A percentile compares a stretch with the other conserved stretches of the same genome.
Evolutionary conservation across 352 stramenopile genomes (phyloP).

Genomic region (Elongisporangium anandrum): DNA sequence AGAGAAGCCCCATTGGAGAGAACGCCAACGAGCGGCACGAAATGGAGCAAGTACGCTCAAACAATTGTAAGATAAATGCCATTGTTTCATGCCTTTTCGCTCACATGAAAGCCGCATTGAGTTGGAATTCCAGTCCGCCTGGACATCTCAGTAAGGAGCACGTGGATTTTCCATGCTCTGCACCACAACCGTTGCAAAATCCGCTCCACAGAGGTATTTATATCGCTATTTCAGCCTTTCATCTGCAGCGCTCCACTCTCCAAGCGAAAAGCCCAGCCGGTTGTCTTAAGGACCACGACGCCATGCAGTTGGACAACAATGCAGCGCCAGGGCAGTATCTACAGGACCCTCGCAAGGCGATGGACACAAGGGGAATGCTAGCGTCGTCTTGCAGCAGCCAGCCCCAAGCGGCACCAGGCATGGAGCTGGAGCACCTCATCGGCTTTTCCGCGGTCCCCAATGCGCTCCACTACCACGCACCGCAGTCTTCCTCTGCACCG

Average conservation of each 20-base stretch:
- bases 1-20: not conserved
- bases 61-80: too few species aligned
- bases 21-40: too few species aligned
- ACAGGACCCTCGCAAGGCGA: not conserved
- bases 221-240: not conserved
- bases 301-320: not conserved
- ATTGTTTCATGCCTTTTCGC: too few species aligned
- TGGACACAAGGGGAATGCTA: not conserved
- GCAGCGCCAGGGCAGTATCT: not conserved
- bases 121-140: too few species aligned
- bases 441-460: conserved; percentile 81
- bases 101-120: too few species aligned
- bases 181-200: not conserved
- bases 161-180: too few species aligned
- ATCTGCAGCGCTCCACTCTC: not conserved
- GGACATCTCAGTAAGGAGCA: too few species aligned
- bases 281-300: too few species aligned
- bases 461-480: conserved; percentile 75
- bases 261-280: not conserved
- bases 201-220: not conserved
- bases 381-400: not conserved
- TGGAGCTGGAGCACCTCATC: conserved; percentile 93
- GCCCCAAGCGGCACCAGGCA: conserved; percentile 11
- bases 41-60: not conserved
- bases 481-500: conserved; percentile 15